Evolutionary conservation across 78 protist species (phyloP).

Genomic region (Dictyostelium capitatum): DNA sequence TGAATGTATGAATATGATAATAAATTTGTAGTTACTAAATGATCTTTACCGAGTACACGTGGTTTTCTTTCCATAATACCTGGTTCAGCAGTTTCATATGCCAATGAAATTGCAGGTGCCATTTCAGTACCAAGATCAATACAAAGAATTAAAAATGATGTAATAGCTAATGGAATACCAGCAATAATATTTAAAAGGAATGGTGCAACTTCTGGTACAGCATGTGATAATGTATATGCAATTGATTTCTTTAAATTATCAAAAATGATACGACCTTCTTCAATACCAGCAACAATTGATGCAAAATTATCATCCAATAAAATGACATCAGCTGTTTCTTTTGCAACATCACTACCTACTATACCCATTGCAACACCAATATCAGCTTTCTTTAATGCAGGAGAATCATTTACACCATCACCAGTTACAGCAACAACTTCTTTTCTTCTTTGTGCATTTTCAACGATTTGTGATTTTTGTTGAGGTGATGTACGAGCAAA

Average conservation of each 20-base stretch:
- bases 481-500: conserved; percentile 97
- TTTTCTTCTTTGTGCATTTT: conserved; percentile 84
- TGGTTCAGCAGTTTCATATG: conserved; percentile 92
- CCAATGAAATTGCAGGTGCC: conserved; percentile 90
- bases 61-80: conserved; percentile 96
- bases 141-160: conserved; percentile 91
- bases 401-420: conserved; percentile 99
- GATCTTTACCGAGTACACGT: conserved; percentile 86
- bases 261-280: conserved; percentile 89
- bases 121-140: conserved; percentile 89
- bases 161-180: conserved; percentile 92
- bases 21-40: conserved; percentile 90
- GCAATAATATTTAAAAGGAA: conserved; percentile 76
- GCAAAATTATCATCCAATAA: conserved; percentile 97
- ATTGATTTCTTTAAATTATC: conserved; percentile 82
- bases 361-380: conserved; percentile 98
- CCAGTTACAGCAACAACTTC: conserved; percentile 97
- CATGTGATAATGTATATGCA: conserved; percentile 76
- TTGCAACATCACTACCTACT: conserved; percentile 96
- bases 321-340: conserved; percentile 97
- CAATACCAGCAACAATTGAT: conserved; percentile 92
- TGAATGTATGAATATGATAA: conserved; percentile 86
- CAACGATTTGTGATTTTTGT: conserved; percentile 96
- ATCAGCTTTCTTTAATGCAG: conserved; percentile 97
- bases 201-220: conserved; percentile 89